Evolutionary conservation across 2,329 filamentous ascomycete genomes (phyloP).

Genomic region (Lecanicillium sp.): DNA sequence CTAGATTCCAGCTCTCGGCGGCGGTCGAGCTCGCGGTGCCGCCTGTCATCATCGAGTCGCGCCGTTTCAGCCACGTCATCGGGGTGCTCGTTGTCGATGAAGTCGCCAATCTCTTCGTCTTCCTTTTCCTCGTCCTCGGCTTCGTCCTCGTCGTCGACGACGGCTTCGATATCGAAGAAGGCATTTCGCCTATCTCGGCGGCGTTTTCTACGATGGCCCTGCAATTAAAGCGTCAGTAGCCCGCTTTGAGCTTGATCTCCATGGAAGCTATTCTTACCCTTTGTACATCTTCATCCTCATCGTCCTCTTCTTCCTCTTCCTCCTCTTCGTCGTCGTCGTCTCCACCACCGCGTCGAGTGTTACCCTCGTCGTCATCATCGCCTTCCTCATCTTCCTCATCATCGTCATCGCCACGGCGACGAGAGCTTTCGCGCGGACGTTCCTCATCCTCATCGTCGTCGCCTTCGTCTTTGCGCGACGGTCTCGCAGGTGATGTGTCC

Average conservation of each 20-base stretch:
- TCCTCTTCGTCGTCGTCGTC: constrained; percentile 59
- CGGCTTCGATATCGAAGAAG: constrained; percentile 97
- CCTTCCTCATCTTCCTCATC: constrained; percentile 33
- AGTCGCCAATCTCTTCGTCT: constrained; percentile 71
- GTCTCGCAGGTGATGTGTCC: constrained; percentile 14
- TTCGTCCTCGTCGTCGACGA: constrained; percentile 92
- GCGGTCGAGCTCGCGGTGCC: constrained; percentile 90
- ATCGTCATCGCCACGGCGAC: constrained; percentile 19
- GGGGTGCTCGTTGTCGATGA: constrained; percentile 83
- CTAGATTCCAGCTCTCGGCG: constrained; percentile 80
- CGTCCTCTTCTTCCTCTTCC: constrained; percentile 58
- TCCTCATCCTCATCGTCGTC: constrained; percentile 35
- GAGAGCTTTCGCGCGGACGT: no score
- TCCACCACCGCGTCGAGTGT: constrained; percentile 49
- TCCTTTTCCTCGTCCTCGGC: constrained; percentile 86
- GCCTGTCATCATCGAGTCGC: constrained; percentile 78
- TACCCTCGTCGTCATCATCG: constrained; percentile 23
- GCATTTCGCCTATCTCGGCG: constrained; percentile 68
- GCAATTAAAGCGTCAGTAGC: background rate
- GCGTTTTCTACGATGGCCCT: constrained; percentile 72
- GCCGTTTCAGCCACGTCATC: constrained; percentile 79
- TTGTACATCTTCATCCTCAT: constrained; percentile 60
- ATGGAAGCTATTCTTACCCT: constrained; percentile 36
- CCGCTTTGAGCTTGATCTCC: constrained; percentile 8
- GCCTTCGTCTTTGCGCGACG: constrained; percentile 26